Evolutionary conservation across 108 stramenopile species (phyloP).

Genomic region (Stephanodiscus minutulus): DNA sequence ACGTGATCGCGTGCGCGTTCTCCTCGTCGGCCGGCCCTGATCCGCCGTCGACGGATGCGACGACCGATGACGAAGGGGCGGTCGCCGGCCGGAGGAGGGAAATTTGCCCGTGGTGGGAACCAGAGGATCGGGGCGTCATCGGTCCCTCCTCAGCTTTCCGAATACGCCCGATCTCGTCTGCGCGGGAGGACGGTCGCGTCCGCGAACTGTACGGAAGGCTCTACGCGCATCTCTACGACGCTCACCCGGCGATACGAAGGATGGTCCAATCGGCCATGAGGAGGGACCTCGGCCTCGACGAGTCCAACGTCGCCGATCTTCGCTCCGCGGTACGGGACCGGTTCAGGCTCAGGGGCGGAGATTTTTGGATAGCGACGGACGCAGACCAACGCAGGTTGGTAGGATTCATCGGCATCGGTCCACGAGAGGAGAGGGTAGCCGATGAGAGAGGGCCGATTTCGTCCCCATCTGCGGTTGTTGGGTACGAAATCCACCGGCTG

Average conservation of each 20-base stretch:
- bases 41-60: neutral
- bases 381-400: constrained; percentile 25
- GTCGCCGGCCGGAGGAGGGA: neutral
- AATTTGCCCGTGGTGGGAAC: constrained; percentile 26
- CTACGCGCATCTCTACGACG: constrained; percentile 53
- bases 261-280: constrained; percentile 70
- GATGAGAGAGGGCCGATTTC: neutral
- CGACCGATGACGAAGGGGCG: neutral
- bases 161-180: constrained; percentile 29
- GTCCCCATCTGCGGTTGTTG: constrained; percentile 11
- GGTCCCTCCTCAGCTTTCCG: constrained; percentile 1
- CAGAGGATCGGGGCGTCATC: neutral
- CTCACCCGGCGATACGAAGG: constrained; percentile 68
- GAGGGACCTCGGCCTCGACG: constrained; percentile 40
- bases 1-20: constrained; percentile 51
- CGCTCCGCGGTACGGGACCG: constrained; percentile 32
- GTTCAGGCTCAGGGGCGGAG: constrained; percentile 43
- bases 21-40: constrained; percentile 28
- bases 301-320: neutral
- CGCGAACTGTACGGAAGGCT: constrained; percentile 51
- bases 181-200: constrained; percentile 36
- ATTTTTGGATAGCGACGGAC: constrained; percentile 55
- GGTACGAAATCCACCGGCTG: constrained; percentile 67
- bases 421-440: constrained; percentile 25
- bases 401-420: constrained; percentile 67